Evolutionary conservation across 192 early-diverging fungal genomes (phyloP), one percentile per base, ranked within the genome.

Genomic region (Pilobolus umbonatus): DNA sequence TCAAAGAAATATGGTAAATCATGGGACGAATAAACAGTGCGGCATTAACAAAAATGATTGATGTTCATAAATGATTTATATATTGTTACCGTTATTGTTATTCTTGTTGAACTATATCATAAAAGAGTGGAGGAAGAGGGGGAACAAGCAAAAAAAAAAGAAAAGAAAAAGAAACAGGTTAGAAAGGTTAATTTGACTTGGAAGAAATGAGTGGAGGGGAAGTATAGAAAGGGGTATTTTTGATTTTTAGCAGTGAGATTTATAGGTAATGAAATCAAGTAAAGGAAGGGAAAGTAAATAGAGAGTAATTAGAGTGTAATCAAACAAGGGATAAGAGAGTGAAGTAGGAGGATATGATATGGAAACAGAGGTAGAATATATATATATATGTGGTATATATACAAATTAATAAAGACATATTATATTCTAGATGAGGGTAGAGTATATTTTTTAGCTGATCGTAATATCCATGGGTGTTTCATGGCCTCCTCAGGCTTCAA

Each of bases 1-100:
- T 73, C 78, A 22, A 57, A 74, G 52, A 77, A 77, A 35, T 74
- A 77, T 68, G 68, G 72, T 26, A 42, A 42, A 42, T 42, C 39
- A 42, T 42, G 14, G 14, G 39, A 42, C 19, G 19, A 42, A 17
- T 42, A 42, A 42, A 15, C 14, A n/a, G 4, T 12, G 19, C 19
- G 15, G 19, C 19, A 42, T 42, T 42, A 17, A 42, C 39, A 42
- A n/a, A n/a, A n/a, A n/a, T n/a, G n/a, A n/a, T n/a, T n/a, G n/a
- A n/a, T n/a, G n/a, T n/a, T n/a, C n/a, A n/a, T n/a, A n/a, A n/a
- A n/a, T n/a, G n/a, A n/a, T n/a, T n/a, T n/a, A n/a, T n/a, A n/a
- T n/a, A n/a, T n/a, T n/a, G n/a, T n/a, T n/a, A n/a, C n/a, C n/a
- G n/a, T n/a, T n/a, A n/a, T n/a, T 42, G 8, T 42, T 15, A 42